Base-by-base conservation (phyloP, 169 alveolate species). In the Plasmodium vivax region DNA sequence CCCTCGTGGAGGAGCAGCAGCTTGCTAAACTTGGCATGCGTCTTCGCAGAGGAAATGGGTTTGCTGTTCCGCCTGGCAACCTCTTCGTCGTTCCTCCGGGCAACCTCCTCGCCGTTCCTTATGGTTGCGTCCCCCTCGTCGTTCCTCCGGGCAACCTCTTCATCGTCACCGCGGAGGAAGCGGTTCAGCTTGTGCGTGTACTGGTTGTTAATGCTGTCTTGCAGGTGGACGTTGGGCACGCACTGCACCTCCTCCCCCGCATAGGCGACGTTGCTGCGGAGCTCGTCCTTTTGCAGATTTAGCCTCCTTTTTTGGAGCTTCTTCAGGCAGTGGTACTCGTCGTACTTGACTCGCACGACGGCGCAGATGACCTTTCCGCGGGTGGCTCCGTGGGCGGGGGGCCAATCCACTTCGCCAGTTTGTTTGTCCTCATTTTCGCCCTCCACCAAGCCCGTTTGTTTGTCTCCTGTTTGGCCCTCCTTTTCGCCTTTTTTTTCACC, bases 111-210 rank as follows among this genome's bases (percentile, higher is more conserved):
- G 27, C 27, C 27, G 27, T 23, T 23, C 27, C 27, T 23, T 23
- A 23, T 23, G 27, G 27, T 0, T 23, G 27, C 30, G 27, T 54
- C 72, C 30, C 54, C 93, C 32, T 19, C 56, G 41, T 77, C 14
- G 2, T 10, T 30, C 1, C 14, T 56, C 6, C 4, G 8, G 34
- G 27, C 27, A 23, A 23, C 27, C 27, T 23, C 19, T 71, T 38
- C 45, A 8, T 51, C 71, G n/a, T 6, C 27, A 0, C 6, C 9
- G 16, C 32, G 6, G 79, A 87, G 7, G 71, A 87, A 87, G 8
- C 93, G 30, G 47, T 87, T 87, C 19, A 87, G 16, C 68, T 54
- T 34, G 71, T 87, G 93, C 68, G 93, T 87, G 71, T 87, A 87
- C 19, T 87, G 93, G 51, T 77, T 87, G 68, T 87, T 87, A 75